These are phyloP conservation scores for Triadica sebifera DNA, from an alignment of 345 rosid genomes.

Conservation along the genomic window DNA sequence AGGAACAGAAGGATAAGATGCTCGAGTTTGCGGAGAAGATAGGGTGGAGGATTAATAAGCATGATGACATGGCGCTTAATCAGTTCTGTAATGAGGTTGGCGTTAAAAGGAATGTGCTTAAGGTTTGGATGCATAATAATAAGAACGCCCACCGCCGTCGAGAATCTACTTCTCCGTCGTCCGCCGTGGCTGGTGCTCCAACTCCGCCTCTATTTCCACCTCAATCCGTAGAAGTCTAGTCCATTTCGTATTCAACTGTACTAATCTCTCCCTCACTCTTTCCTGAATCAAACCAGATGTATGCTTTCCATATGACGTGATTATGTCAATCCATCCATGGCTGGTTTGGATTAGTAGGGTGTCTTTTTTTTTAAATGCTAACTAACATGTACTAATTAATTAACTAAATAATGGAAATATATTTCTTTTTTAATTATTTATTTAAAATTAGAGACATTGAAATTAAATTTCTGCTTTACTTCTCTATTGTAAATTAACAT, in stretches of 20 bases:
- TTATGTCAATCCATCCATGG: background rate
- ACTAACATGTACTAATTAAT: background rate
- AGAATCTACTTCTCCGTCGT: background rate
- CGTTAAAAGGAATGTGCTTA: slow-evolving; percentile 24
- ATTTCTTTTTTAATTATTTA: background rate
- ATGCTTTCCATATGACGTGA: background rate
- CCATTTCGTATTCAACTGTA: too few species aligned
- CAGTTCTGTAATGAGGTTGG: slow-evolving; percentile 24
- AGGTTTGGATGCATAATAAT: slow-evolving; percentile 35
- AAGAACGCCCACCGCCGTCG: slow-evolving; percentile 20
- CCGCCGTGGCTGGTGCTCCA: background rate
- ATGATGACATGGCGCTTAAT: slow-evolving; percentile 18
- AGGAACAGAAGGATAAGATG: slow-evolving; percentile 28
- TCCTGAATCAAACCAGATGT: background rate
- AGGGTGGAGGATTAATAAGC: slow-evolving; percentile 25
- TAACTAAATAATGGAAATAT: background rate
- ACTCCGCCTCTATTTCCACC: too few species aligned
- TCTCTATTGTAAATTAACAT: too few species aligned
- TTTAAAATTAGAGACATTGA: too few species aligned
- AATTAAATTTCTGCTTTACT: too few species aligned
- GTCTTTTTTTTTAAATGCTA: background rate
- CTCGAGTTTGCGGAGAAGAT: slow-evolving; percentile 25
- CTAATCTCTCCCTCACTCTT: background rate
- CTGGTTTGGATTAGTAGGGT: background rate
- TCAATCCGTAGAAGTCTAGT: background rate